These are phyloP conservation scores for Aspergillus cristatus DNA, from an alignment of 495 filamentous ascomycete genomes.

Conservation along the genomic window DNA sequence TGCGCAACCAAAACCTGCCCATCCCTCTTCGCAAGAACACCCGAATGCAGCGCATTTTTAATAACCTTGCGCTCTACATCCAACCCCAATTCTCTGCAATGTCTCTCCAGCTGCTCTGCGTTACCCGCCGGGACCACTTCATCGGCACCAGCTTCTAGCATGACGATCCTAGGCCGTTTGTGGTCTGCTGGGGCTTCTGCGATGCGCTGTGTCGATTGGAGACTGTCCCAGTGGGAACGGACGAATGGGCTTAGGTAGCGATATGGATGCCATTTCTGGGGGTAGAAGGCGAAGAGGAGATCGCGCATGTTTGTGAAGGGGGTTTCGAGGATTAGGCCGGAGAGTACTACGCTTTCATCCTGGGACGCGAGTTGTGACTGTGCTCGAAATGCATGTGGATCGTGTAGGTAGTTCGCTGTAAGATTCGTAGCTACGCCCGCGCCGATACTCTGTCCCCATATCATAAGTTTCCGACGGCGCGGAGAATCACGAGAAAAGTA, in stretches of 20 bases:
- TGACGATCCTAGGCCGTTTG: constrained; percentile 23
- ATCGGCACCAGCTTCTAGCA: constrained; percentile 50
- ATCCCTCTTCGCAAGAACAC: constrained; percentile 19
- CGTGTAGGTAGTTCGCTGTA: constrained; percentile 35
- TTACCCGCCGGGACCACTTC: constrained; percentile 50
- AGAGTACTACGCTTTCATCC: constrained; percentile 17
- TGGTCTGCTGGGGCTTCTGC: constrained; percentile 7
- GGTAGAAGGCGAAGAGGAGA: constrained; percentile 68
- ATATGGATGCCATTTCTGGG: constrained; percentile 77
- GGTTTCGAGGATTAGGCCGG: constrained; percentile 61
- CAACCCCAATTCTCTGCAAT: constrained; percentile 13
- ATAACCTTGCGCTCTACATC: constrained; percentile 15
- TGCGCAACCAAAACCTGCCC: constrained; percentile 23
- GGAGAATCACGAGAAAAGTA: constrained; percentile 13
- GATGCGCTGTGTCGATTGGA: constrained; percentile 23
- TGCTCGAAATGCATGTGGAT: not conserved
- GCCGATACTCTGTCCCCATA: constrained; percentile 82
- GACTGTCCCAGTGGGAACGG: constrained; percentile 45
- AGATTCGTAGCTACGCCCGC: constrained; percentile 44
- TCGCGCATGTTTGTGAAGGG: constrained; percentile 64
- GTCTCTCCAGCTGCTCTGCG: constrained; percentile 31
- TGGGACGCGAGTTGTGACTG: not conserved
- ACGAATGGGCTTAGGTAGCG: constrained; percentile 48
- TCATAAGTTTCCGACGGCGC: constrained; percentile 35
- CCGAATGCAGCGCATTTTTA: constrained; percentile 30